Evolutionary conservation across 768 basidiomycete species (phyloP).

Genomic region (Kwoniella dejecticola): DNA sequence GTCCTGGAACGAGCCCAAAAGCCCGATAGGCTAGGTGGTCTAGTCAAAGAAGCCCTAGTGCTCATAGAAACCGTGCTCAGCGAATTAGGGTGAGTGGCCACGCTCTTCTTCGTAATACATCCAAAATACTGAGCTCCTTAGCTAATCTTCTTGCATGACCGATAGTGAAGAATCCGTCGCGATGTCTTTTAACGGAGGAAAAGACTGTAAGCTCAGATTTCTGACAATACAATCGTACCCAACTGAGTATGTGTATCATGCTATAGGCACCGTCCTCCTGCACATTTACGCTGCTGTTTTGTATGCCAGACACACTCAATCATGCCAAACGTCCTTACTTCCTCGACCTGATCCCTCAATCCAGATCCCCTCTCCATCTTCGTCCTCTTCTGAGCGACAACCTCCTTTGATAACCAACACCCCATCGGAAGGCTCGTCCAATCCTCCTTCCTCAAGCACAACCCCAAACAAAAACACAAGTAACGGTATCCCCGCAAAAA

Average conservation of each 20-base stretch:
- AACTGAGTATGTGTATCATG: neutral
- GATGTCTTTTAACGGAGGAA: conserved; percentile 97
- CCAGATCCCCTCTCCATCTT: neutral
- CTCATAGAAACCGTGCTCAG: conserved; percentile 79
- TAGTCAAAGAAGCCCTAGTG: conserved; percentile 72
- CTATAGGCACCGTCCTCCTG: conserved; percentile 85
- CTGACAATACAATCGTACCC: neutral
- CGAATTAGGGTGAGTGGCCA: conserved; percentile 71
- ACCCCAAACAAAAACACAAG: too few species aligned
- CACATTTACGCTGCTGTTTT: conserved; percentile 81
- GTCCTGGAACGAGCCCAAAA: conserved; percentile 37
- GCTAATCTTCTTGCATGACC: neutral
- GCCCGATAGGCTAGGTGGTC: conserved; percentile 33
- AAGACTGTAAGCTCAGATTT: conserved; percentile 70
- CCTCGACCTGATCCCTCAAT: conserved; percentile 48
- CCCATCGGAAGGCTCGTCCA: neutral
- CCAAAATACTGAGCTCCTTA: neutral
- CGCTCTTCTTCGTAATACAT: neutral
- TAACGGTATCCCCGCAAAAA: too few species aligned
- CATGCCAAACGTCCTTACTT: neutral
- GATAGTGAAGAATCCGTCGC: conserved; percentile 67
- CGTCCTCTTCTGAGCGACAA: conserved; percentile 7
- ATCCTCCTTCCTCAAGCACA: conserved; percentile 41
- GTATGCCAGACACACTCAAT: conserved; percentile 45
- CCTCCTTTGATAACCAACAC: too few species aligned